Percentiles rank a stretch among this genome's conserved stretches.
phyloP scores from a whole-genome alignment of 2,329 filamentous ascomycete species.

The Colletotrichum filicis region DNA sequence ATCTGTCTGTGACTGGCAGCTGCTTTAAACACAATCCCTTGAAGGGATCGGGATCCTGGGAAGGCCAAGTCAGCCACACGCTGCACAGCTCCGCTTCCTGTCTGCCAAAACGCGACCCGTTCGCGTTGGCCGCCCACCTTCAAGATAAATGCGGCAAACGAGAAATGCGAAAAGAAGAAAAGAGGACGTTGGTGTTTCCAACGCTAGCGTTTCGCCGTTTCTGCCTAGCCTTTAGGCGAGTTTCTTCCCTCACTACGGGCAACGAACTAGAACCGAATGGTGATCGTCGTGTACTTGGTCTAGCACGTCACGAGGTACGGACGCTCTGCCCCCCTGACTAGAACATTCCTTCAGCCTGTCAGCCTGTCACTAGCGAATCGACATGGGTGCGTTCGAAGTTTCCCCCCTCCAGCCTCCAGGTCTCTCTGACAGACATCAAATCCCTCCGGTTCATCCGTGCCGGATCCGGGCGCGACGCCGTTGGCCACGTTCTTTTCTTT shows the following conservation, averaged over 20 bases:
- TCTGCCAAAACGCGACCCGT: constrained; percentile 7
- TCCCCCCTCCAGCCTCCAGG: too few relatives aligned
- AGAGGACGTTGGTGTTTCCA: not conserved
- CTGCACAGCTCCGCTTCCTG: not conserved
- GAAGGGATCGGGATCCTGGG: too few relatives aligned
- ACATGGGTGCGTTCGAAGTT: not conserved
- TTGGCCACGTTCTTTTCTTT: not conserved
- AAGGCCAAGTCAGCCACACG: too few relatives aligned
- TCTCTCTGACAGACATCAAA: not conserved
- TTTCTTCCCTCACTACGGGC: not conserved
- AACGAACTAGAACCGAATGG: constrained; percentile 3
- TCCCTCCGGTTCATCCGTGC: constrained; percentile 14
- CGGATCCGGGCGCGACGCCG: constrained; percentile 16
- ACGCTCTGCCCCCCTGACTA: not conserved
- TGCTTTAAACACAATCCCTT: not conserved
- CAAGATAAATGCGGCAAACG: not conserved
- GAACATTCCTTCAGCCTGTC: constrained; percentile 10
- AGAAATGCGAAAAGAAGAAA: not conserved
- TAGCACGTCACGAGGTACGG: too few relatives aligned
- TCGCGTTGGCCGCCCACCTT: not conserved
- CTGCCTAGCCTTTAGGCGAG: not conserved
- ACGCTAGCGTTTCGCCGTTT: constrained; percentile 21
- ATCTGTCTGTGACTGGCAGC: constrained; percentile 10
- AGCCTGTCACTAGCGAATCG: not conserved
- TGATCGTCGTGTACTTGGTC: not conserved